Evolutionary conservation across 176 grass and related monocot species (phyloP).

Genomic region (Aegilops speltoides): DNA sequence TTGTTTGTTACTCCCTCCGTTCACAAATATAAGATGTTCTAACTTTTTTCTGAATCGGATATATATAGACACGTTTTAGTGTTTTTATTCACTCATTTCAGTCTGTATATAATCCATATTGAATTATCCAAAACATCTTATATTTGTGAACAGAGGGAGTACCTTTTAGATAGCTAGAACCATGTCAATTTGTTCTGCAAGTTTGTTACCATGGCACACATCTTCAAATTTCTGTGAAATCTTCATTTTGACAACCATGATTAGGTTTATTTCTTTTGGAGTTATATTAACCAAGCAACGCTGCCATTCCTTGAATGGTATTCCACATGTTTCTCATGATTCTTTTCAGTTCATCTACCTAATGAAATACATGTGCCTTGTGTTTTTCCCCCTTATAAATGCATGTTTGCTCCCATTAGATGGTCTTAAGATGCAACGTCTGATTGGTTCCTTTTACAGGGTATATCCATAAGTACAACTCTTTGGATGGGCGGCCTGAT

Average conservation of each 20-base stretch:
- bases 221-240: background rate
- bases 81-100: too few relatives aligned
- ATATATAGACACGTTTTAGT: too few relatives aligned
- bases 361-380: background rate
- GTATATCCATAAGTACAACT: constrained; percentile 91
- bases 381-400: background rate
- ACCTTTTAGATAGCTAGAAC: background rate
- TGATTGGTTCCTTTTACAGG: constrained; percentile 53
- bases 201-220: background rate
- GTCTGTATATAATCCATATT: too few relatives aligned
- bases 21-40: too few relatives aligned
- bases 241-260: background rate
- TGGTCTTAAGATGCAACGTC: constrained; percentile 19
- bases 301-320: background rate
- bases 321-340: constrained; percentile 3
- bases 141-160: too few relatives aligned
- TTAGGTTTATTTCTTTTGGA: background rate
- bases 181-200: background rate
- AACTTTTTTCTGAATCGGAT: too few relatives aligned
- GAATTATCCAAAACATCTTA: too few relatives aligned
- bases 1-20: background rate
- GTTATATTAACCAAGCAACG: background rate
- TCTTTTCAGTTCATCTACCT: background rate
- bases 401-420: background rate
- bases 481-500: constrained; percentile 81